phyloP scores from a whole-genome alignment of 2,329 filamentous ascomycete species.

The Exophiala calicioides region DNA sequence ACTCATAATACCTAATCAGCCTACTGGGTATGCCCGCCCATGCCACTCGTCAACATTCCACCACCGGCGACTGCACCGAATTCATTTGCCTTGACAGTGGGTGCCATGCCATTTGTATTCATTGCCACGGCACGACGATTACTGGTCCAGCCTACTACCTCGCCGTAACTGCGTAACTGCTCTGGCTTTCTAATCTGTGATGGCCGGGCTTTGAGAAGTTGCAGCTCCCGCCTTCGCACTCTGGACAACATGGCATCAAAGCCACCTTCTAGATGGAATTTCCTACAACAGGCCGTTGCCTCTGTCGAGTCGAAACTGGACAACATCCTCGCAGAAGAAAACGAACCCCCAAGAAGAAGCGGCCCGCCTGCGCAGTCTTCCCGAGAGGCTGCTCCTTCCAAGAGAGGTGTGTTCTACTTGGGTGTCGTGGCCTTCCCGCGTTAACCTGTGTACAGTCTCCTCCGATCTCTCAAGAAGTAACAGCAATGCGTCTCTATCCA shows the following conservation, averaged over 20 bases:
- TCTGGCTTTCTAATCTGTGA: too few species aligned
- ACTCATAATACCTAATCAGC: too few species aligned
- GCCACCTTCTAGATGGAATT: slow-evolving; percentile 69
- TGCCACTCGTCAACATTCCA: too few species aligned
- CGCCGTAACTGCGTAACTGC: too few species aligned
- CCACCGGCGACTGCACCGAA: too few species aligned
- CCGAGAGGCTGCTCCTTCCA: slow-evolving; percentile 29
- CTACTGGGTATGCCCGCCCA: too few species aligned
- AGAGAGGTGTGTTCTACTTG: slow-evolving; percentile 72
- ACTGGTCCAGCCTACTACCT: too few species aligned
- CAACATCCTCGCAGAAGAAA: slow-evolving; percentile 81
- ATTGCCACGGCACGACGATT: too few species aligned
- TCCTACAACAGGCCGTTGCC: slow-evolving; percentile 86
- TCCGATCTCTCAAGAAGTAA: slow-evolving; percentile 60
- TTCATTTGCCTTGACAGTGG: too few species aligned
- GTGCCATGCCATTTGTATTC: too few species aligned
- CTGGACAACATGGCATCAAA: slow-evolving; percentile 28
- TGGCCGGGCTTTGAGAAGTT: too few species aligned
- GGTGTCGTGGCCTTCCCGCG: slow-evolving; percentile 54
- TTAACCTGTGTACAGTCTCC: slow-evolving; percentile 28
- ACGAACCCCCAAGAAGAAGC: slow-evolving; percentile 43
- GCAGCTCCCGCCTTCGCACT: too few species aligned
- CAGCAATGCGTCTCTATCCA: slow-evolving; percentile 63
- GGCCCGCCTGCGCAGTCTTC: slow-evolving; percentile 34
- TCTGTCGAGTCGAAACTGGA: slow-evolving; percentile 92